These are phyloP conservation scores for Angophora floribunda DNA, from an alignment of 345 rosid species.

Conservation along the genomic window DNA sequence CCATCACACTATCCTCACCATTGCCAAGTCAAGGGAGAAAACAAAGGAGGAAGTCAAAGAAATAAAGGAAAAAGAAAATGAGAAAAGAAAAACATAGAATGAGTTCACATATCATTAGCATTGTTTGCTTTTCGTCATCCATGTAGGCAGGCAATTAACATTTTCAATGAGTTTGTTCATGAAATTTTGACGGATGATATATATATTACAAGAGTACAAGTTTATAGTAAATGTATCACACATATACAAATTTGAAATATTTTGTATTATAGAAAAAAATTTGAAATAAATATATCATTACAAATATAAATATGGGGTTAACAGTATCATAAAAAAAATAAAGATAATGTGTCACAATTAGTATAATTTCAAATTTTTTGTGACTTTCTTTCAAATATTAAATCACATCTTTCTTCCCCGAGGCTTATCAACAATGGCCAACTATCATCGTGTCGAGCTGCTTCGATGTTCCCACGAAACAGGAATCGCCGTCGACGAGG, in stretches of 20 bases:
- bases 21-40: background rate
- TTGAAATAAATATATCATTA: rapidly evolving
- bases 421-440: background rate
- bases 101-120: no score
- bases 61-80: no score
- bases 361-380: no score
- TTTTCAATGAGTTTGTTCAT: rapidly evolving
- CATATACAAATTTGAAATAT: rapidly evolving
- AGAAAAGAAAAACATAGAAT: no score
- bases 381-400: background rate
- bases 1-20: background rate
- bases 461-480: background rate
- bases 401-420: rapidly evolving
- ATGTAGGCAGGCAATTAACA: background rate
- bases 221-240: background rate
- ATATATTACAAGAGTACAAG: no score
- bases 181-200: background rate
- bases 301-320: no score
- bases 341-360: rapidly evolving
- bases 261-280: rapidly evolving
- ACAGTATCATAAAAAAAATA: rapidly evolving
- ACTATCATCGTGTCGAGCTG: background rate
- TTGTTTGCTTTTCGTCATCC: background rate
- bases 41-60: background rate
- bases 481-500: background rate